Conservation (phyloP, 1,139 yeast genomes). For the Blastobotrys malaysiensis region DNA sequence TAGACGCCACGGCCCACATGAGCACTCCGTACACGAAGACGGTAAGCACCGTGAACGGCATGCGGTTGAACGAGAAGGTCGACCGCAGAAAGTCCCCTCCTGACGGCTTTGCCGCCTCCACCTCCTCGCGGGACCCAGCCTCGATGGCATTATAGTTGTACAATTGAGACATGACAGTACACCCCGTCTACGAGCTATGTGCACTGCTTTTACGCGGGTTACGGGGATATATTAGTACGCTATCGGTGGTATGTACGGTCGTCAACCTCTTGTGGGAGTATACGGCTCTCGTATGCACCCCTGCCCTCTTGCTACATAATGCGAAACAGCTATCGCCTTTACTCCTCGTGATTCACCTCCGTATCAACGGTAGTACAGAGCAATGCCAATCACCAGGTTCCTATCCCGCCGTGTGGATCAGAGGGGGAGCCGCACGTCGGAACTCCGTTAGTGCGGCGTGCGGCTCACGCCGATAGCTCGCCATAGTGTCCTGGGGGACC, state of each 20-base stretch:
- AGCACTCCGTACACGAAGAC: constrained; percentile 18
- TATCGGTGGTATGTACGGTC: background rate
- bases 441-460: background rate
- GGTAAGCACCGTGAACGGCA: constrained; percentile 25
- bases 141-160: background rate
- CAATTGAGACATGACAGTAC: background rate
- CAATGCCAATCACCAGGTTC: no score
- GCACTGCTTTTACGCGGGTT: background rate
- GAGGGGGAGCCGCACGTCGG: background rate
- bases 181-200: background rate
- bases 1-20: constrained; percentile 10
- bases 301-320: background rate
- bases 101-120: background rate
- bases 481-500: no score
- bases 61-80: constrained; percentile 26
- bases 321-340: background rate
- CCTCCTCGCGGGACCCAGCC: background rate
- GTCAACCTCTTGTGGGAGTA: background rate
- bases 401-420: no score
- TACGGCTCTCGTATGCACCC: background rate
- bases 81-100: constrained; percentile 8
- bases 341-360: no score
- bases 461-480: background rate
- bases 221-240: no score
- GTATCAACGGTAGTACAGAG: no score